Evolutionary conservation across 345 rosid genomes (phyloP).

Genomic region (Bruguiera sexangula): DNA sequence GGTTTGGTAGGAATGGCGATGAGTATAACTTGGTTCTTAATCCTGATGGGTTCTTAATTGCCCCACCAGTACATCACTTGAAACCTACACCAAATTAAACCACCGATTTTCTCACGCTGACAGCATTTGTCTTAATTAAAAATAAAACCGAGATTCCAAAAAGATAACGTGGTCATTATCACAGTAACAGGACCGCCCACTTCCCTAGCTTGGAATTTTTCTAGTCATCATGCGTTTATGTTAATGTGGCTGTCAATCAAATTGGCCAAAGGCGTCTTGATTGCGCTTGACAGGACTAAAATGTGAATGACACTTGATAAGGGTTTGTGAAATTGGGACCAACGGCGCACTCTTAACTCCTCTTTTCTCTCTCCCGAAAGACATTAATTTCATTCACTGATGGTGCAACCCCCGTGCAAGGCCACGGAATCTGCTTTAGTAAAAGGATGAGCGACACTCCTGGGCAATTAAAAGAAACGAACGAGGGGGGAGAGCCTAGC

Average conservation of each 20-base stretch:
- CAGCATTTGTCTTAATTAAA: constrained; percentile 21
- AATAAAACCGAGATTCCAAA: no score
- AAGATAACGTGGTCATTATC: no score
- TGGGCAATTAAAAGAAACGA: constrained; percentile 13
- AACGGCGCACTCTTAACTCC: no score
- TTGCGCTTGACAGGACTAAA: no score
- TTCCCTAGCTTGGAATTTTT: background rate
- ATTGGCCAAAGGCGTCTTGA: no score
- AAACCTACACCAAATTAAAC: constrained; percentile 10
- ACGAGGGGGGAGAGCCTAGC: constrained; percentile 7
- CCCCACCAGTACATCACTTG: constrained; percentile 12
- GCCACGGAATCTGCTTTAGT: constrained; percentile 18
- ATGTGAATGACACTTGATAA: no score
- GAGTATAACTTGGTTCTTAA: constrained; percentile 22
- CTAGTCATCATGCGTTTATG: no score
- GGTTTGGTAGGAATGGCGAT: constrained; percentile 16
- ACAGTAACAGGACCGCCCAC: background rate
- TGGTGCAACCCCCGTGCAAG: no score
- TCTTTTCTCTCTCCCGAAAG: no score
- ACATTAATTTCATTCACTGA: no score
- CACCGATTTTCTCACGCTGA: constrained; percentile 3
- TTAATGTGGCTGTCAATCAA: no score
- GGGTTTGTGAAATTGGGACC: no score
- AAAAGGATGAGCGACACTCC: constrained; percentile 7
- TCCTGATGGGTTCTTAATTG: constrained; percentile 4